Conservation (phyloP, 148 eudicot genomes). For the Amaranthus palmeri region DNA sequence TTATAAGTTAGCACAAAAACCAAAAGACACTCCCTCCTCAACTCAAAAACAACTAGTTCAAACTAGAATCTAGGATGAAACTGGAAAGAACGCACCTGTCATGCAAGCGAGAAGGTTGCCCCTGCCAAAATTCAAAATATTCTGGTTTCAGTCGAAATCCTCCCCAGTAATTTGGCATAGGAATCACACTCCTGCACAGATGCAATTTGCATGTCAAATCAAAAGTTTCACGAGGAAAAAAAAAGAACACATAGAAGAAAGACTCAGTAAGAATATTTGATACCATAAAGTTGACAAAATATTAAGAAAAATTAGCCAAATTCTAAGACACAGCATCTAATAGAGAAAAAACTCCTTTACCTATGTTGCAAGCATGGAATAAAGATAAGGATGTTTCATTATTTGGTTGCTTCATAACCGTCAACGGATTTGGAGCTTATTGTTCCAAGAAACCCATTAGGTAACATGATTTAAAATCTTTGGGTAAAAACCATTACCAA, state of each 20-base stretch:
- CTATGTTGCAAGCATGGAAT: no score
- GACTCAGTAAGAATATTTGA: not conserved
- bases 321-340: not conserved
- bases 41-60: no score
- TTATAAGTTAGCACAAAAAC: no score
- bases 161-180: constrained; percentile 91
- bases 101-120: constrained; percentile 95
- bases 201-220: not conserved
- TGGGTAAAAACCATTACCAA: no score
- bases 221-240: not conserved
- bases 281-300: not conserved
- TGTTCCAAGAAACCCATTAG: no score
- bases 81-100: constrained; percentile 54
- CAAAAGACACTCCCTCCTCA: no score
- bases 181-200: constrained; percentile 70
- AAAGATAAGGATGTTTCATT: no score
- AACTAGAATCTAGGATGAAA: not conserved
- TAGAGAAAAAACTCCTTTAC: not conserved
- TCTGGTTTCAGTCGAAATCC: constrained; percentile 88
- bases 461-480: no score
- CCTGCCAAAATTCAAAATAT: constrained; percentile 94
- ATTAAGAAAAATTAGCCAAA: not conserved
- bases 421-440: no score
- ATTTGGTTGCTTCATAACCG: no score
- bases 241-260: not conserved